A percentile compares a stretch with the other conserved stretches of the same genome.
These are phyloP conservation scores for Pseudomassariella vexata DNA, from an alignment of 2,329 filamentous ascomycete genomes.

Conservation along the genomic window DNA sequence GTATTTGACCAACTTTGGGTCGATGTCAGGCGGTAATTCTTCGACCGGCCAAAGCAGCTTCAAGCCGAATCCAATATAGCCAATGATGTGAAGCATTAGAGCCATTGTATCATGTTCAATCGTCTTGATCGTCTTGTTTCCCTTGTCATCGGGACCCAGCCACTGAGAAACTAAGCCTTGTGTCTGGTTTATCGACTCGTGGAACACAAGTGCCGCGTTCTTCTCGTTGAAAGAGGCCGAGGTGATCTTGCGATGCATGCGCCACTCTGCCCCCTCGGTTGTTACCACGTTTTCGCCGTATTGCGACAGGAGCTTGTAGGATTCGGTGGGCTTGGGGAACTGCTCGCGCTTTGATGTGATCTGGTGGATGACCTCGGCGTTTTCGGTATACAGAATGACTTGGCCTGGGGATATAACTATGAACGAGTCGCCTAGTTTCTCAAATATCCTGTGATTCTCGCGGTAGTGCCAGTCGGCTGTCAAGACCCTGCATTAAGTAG, in stretches of 20 bases:
- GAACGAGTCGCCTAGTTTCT: constrained; percentile 56
- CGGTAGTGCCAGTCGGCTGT: constrained; percentile 55
- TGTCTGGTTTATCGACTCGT: constrained; percentile 58
- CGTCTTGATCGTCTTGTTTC: constrained; percentile 45
- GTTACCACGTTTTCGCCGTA: constrained; percentile 70
- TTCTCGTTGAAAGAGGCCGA: constrained; percentile 70
- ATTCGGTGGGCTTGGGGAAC: constrained; percentile 62
- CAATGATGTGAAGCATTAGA: constrained; percentile 49
- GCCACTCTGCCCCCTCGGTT: constrained; percentile 65
- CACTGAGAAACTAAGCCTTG: constrained; percentile 55
- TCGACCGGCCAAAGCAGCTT: constrained; percentile 59
- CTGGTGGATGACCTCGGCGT: constrained; percentile 60
- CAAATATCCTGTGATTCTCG: constrained; percentile 52
- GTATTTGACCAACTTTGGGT: constrained; percentile 41
- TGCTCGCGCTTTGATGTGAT: constrained; percentile 61
- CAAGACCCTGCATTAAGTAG: constrained; percentile 35
- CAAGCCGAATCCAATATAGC: constrained; percentile 67
- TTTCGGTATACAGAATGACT: constrained; percentile 50
- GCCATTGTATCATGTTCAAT: constrained; percentile 61
- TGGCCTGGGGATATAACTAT: constrained; percentile 54
- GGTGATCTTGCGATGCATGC: constrained; percentile 66
- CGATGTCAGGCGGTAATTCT: constrained; percentile 33
- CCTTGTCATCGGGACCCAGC: constrained; percentile 36
- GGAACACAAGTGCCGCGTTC: constrained; percentile 64
- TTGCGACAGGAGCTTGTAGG: constrained; percentile 54